phyloP scores from a whole-genome alignment of 1,139 yeast species.

The Taiozyma sp. region DNA sequence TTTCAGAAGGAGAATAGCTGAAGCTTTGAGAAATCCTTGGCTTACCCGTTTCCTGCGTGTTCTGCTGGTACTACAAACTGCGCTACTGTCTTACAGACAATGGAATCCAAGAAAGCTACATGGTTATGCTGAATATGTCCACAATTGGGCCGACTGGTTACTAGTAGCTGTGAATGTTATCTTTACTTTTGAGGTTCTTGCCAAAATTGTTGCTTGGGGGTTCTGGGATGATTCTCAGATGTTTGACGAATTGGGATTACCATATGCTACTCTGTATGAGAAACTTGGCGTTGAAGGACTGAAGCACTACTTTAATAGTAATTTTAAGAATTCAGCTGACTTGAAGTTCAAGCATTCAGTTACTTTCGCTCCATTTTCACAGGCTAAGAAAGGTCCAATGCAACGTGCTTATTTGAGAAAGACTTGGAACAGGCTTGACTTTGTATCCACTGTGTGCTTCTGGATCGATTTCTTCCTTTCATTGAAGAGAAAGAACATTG shows the following conservation, averaged over 20 bases:
- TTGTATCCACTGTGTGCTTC: slow-evolving; percentile 59
- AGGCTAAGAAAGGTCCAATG: slow-evolving; percentile 22
- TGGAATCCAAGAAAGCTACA: slow-evolving; percentile 37
- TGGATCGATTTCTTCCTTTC: slow-evolving; percentile 73
- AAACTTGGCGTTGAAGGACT: slow-evolving; percentile 22
- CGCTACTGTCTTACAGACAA: slow-evolving; percentile 40
- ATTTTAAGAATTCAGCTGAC: neutral
- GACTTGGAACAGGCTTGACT: slow-evolving; percentile 85
- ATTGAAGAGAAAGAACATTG: slow-evolving; percentile 42
- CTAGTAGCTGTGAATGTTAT: slow-evolving; percentile 47
- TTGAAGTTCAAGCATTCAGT: slow-evolving; percentile 18
- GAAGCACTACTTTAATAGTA: slow-evolving; percentile 11
- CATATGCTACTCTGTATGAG: slow-evolving; percentile 25
- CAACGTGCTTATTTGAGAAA: slow-evolving; percentile 68
- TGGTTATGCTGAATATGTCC: slow-evolving; percentile 35
- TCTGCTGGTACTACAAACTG: slow-evolving; percentile 38
- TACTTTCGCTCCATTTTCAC: slow-evolving; percentile 16
- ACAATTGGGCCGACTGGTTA: slow-evolving; percentile 54
- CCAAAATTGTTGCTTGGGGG: slow-evolving; percentile 69
- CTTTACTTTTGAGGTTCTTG: slow-evolving; percentile 57
- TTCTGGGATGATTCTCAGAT: slow-evolving; percentile 61
- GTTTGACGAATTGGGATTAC: slow-evolving; percentile 44
- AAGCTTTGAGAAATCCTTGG: slow-evolving; percentile 20
- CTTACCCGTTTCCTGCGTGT: slow-evolving; percentile 25
- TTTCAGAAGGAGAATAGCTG: slow-evolving; percentile 28